Base-by-base conservation (phyloP, 495 filamentous ascomycete genomes). In the Penicillium chermesinum region DNA sequence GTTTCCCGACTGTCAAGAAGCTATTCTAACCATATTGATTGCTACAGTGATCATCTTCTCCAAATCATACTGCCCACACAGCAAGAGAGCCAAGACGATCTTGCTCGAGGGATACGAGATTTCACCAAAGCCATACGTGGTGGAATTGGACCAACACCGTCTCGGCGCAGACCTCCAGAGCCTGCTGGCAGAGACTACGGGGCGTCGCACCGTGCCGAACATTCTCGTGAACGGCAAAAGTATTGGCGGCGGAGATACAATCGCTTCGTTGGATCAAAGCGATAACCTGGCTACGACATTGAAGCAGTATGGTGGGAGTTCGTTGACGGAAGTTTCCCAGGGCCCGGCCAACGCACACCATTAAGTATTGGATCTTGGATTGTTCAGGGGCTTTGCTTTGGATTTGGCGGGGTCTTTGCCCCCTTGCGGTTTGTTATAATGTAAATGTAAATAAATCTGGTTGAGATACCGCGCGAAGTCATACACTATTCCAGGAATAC, bases 181-280 rank as follows among this genome's bases (percentile, higher is more conserved):
- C 2, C 72, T 76, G 12, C 66, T 98, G 15, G 77, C 55, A 8
- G 77, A 83, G 49, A 84, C 71, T 54, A 98, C 93, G 2, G 87
- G 87, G 18, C 74, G 93, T 17, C 72, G 71, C 41, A 98, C 93
- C 1, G 93, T 98, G 2, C 93, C 93, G 2, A 98, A 98, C 58
- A 75, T 98, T 21, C 71, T 98, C 46, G 78, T 98, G 38, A 87
- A 84, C 57, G 93, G 88, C 3, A 82, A 83, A 63, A 93, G 86
- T 58, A 90, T 97, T 52, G 93, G 93, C 19, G 93, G 93, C 20
- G 83, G 89, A 37, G 91, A 96, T 58, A 89, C 96, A 27, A 78
- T 97, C 48, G 77, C 79, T 33, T 83, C 77, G 18, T 63, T 97
- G 49, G 83, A 95, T 61, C 58, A 69, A 34, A 76, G 77, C n/a